phyloP scores from a whole-genome alignment of 306 rosid genomes.

The Corylus avellana region DNA sequence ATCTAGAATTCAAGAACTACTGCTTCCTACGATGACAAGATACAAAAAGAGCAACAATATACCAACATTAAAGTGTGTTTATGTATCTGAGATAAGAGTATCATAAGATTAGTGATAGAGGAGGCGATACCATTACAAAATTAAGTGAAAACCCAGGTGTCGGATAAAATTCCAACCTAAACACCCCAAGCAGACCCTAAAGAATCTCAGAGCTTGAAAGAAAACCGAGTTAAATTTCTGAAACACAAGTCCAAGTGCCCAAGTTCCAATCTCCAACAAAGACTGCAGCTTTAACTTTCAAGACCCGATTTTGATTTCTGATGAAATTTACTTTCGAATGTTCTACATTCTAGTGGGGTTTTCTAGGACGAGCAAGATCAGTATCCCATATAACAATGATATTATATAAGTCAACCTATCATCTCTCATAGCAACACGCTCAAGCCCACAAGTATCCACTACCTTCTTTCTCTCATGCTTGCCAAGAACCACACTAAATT shows the following conservation, averaged over 20 bases:
- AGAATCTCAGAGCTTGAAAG: not conserved
- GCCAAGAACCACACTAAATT: not conserved
- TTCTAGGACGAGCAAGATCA: not conserved
- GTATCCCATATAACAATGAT: not conserved
- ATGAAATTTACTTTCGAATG: not conserved
- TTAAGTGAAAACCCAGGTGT: not conserved
- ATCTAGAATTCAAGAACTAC: conserved; percentile 4
- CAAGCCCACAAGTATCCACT: not conserved
- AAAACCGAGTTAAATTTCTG: not conserved
- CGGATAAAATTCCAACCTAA: not conserved
- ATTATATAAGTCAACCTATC: not conserved
- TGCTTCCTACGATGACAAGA: not conserved
- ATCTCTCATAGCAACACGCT: not conserved
- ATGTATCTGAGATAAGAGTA: not conserved
- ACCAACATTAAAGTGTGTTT: not conserved
- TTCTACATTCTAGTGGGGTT: not conserved
- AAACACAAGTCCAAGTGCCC: not conserved
- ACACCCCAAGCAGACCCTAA: not conserved
- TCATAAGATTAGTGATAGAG: not conserved
- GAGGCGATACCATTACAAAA: not conserved
- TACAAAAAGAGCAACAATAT: not conserved
- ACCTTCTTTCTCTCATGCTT: not conserved
- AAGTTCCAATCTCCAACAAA: not conserved
- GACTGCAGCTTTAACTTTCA: not conserved
- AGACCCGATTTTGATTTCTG: not conserved